phyloP scores from a whole-genome alignment of 2,329 filamentous ascomycete species.

The Didymellaceae sp. region DNA sequence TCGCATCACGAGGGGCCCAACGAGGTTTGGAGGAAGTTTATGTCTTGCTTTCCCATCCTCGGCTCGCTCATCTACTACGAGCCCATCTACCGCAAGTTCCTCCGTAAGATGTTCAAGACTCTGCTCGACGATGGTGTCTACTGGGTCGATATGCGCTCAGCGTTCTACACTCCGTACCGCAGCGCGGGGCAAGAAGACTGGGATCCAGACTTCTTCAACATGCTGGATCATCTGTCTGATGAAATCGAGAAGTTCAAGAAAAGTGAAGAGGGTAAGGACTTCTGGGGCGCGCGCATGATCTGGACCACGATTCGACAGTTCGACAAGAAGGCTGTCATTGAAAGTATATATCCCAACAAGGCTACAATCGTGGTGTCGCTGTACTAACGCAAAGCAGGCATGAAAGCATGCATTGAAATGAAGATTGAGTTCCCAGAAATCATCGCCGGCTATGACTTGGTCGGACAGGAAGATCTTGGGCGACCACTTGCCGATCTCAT shows the following conservation, averaged over 20 bases:
- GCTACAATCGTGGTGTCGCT: too few relatives aligned
- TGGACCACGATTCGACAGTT: constrained; percentile 77
- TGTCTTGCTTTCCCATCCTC: constrained; percentile 74
- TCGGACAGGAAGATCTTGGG: constrained; percentile 84
- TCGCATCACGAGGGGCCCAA: constrained; percentile 84
- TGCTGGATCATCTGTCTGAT: constrained; percentile 77
- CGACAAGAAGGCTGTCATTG: constrained; percentile 69
- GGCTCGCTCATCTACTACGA: constrained; percentile 84
- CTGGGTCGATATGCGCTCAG: constrained; percentile 82
- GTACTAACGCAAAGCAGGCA: constrained; percentile 51
- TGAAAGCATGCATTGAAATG: constrained; percentile 85
- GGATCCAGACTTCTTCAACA: constrained; percentile 71
- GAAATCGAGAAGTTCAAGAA: constrained; percentile 78
- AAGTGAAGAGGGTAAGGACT: constrained; percentile 72
- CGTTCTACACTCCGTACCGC: constrained; percentile 75
- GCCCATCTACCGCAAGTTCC: constrained; percentile 80
- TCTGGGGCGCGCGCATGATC: constrained; percentile 86
- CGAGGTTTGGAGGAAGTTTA: constrained; percentile 84
- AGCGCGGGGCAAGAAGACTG: constrained; percentile 67
- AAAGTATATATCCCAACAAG: constrained; percentile 55
- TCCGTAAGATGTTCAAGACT: constrained; percentile 72
- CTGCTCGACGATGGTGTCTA: constrained; percentile 81
- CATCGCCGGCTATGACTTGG: constrained; percentile 86
- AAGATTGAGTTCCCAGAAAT: constrained; percentile 81
- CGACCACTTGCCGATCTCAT: constrained; percentile 77